A percentile compares a stretch with the other conserved stretches of the same genome.
Conservation (phyloP, 768 basidiomycete species). For the Cystofilobasidium ferigula region DNA sequence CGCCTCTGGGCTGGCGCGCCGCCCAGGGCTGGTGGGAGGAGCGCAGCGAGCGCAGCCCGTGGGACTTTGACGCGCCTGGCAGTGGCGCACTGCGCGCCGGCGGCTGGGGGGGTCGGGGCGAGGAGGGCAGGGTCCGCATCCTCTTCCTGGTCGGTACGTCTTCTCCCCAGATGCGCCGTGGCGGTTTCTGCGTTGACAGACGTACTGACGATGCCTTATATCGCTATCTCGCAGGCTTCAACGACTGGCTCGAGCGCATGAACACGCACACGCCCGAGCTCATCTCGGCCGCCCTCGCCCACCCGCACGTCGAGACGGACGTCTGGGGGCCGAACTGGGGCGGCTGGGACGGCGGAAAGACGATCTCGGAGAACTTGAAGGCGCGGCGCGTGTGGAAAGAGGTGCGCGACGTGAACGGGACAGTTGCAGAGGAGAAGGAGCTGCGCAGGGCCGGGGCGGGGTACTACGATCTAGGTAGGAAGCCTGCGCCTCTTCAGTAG, state of each 20-base stretch:
- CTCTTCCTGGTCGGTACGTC: constrained; percentile 37
- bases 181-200: background rate
- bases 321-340: constrained; percentile 39
- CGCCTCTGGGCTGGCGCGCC: background rate
- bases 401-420: background rate
- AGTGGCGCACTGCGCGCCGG: background rate
- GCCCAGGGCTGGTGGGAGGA: constrained; percentile 1
- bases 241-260: constrained; percentile 14
- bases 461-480: background rate
- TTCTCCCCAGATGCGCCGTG: too few species aligned
- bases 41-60: background rate
- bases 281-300: constrained; percentile 36
- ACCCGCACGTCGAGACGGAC: constrained; percentile 34
- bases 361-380: constrained; percentile 34
- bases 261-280: constrained; percentile 33
- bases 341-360: constrained; percentile 32
- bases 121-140: constrained; percentile 29
- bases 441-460: background rate
- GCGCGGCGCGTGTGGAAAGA: constrained; percentile 11
- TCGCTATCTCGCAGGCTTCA: background rate
- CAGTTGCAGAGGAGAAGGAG: background rate
- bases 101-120: constrained; percentile 17
- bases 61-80: constrained; percentile 9
- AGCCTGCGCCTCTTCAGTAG: too few species aligned
- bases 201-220: too few species aligned